A percentile compares a stretch with the other conserved stretches of the same genome.
phyloP scores from a whole-genome alignment of 208 protist genomes.

The Strigomonas culicis region DNA sequence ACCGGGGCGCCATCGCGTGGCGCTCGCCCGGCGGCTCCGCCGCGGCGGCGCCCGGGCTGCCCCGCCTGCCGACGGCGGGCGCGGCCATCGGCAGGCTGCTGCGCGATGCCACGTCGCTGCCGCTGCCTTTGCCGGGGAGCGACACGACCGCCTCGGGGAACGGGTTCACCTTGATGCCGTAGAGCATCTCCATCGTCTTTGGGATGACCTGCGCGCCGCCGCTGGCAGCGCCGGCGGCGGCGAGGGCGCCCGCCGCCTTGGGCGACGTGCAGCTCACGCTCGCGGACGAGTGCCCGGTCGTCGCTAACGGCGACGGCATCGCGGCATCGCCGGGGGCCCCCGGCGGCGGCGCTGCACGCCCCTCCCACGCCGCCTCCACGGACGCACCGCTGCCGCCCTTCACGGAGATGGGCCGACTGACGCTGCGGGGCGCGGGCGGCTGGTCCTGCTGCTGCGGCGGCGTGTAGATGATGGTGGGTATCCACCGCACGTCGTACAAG shows the following conservation, averaged over 20 bases:
- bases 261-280: no score
- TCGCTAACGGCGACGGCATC: no score
- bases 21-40: not conserved
- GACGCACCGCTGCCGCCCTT: no score
- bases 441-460: constrained; percentile 23
- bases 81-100: not conserved
- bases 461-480: constrained; percentile 82
- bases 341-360: no score
- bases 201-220: no score
- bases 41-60: no score
- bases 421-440: not conserved
- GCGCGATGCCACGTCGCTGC: not conserved
- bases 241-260: no score
- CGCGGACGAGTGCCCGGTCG: no score
- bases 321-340: no score
- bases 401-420: not conserved
- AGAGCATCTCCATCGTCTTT: constrained; percentile 22
- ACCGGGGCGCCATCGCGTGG: not conserved
- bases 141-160: not conserved
- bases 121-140: not conserved
- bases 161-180: constrained; percentile 18
- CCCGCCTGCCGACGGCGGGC: not conserved
- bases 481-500: constrained; percentile 74
- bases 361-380: no score
- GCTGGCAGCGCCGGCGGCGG: no score